A percentile compares a stretch with the other conserved stretches of the same genome.
Conservation (phyloP, 805 yeast genomes). For the Helenozyma rhizophorensis region DNA sequence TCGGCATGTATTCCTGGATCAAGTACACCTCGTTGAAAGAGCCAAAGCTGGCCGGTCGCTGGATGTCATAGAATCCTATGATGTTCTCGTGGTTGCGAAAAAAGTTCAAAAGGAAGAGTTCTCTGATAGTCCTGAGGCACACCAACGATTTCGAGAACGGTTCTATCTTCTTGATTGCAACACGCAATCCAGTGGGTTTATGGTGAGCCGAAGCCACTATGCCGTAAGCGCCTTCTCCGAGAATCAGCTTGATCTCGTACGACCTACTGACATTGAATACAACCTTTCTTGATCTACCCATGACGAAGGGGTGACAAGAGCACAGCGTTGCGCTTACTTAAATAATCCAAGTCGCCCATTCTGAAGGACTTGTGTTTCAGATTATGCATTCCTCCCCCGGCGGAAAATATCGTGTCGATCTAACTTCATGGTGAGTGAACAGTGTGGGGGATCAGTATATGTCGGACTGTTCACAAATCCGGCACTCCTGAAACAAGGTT, state of each 20-base stretch:
- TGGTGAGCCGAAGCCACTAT: conserved; percentile 69
- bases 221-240: conserved; percentile 85
- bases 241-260: conserved; percentile 53
- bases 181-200: conserved; percentile 53
- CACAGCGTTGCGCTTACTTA: too few species aligned
- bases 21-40: conserved; percentile 66
- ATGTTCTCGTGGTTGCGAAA: conserved; percentile 71
- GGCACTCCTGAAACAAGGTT: too few species aligned
- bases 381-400: too few species aligned
- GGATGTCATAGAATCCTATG: conserved; percentile 60
- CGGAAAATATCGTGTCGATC: too few species aligned
- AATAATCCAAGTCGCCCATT: too few species aligned
- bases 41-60: conserved; percentile 57
- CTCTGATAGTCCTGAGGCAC: conserved; percentile 67
- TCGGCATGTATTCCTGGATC: conserved; percentile 75
- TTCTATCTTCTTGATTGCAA: conserved; percentile 74
- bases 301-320: neutral
- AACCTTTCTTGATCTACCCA: conserved; percentile 7
- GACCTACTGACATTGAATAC: conserved; percentile 62
- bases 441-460: too few species aligned
- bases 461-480: too few species aligned
- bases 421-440: too few species aligned
- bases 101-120: conserved; percentile 58
- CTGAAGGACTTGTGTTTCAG: too few species aligned
- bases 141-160: conserved; percentile 65